These are phyloP conservation scores for Stentor roeselii DNA, from an alignment of 73 alveolate species.

Conservation along the genomic window DNA sequence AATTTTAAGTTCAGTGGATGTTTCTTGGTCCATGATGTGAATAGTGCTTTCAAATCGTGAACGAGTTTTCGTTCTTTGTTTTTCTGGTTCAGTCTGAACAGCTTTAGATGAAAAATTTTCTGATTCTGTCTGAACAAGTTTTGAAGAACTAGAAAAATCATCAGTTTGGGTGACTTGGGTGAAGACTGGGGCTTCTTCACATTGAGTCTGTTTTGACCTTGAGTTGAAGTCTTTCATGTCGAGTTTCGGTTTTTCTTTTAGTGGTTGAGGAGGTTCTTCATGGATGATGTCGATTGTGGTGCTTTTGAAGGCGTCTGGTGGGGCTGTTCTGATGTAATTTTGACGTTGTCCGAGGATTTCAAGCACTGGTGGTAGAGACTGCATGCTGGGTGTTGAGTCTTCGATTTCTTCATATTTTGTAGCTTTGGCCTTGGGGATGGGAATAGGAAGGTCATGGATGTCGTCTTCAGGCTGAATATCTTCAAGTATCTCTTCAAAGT, in stretches of 20 bases:
- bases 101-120: not conserved
- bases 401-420: conserved; percentile 6
- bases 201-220: not conserved
- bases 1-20: not conserved
- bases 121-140: not conserved
- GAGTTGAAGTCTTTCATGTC: not conserved
- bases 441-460: not conserved
- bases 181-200: not conserved
- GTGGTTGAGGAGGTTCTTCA: conserved; percentile 6
- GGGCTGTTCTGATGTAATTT: not conserved
- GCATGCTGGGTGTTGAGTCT: conserved; percentile 18
- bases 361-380: conserved; percentile 1
- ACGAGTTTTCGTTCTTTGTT: not conserved
- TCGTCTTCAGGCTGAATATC: conserved; percentile 12
- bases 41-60: not conserved
- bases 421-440: not conserved
- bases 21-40: conserved; percentile 17
- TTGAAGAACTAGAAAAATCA: not conserved
- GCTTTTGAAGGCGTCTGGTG: conserved; percentile 11
- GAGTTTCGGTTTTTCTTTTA: not conserved
- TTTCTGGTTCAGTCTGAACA: conserved; percentile 8
- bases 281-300: not conserved
- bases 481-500: conserved; percentile 5
- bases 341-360: not conserved
- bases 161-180: conserved; percentile 8